phyloP scores from a whole-genome alignment of 169 alveolate genomes.

The Plasmodium blacklocki region DNA sequence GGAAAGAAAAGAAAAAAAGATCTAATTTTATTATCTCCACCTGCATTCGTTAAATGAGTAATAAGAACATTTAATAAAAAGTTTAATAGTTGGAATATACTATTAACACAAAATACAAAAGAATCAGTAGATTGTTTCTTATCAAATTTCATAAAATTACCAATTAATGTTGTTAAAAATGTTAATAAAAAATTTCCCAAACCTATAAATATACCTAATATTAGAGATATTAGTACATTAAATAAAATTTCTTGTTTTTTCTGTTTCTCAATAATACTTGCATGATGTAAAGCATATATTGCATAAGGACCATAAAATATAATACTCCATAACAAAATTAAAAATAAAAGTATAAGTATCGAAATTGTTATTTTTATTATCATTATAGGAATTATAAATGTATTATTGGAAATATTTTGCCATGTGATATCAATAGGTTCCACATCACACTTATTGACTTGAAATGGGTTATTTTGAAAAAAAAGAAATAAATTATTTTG shows the following conservation, averaged over 20 bases:
- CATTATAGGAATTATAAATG: conserved; percentile 1
- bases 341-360: conserved; percentile 12
- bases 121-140: conserved; percentile 73
- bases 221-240: conserved; percentile 11
- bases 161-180: conserved; percentile 37
- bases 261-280: conserved; percentile 28
- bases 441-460: conserved; percentile 69
- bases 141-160: conserved; percentile 65
- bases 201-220: conserved; percentile 76
- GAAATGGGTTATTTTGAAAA: conserved; percentile 16
- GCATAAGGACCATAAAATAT: conserved; percentile 84
- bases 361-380: conserved; percentile 33
- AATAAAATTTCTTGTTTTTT: conserved; percentile 22
- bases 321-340: conserved; percentile 77
- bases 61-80: conserved; percentile 75
- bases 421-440: conserved; percentile 83
- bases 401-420: conserved; percentile 71
- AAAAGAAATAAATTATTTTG: conserved; percentile 16
- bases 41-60: conserved; percentile 81
- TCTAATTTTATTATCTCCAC: conserved; percentile 80
- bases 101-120: conserved; percentile 76
- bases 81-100: conserved; percentile 69
- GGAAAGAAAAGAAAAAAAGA: conserved; percentile 34
- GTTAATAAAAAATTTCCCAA: conserved; percentile 78
- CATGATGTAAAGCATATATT: conserved; percentile 64